Conservation (phyloP, 164 flowering plant species). For the Berberis thunbergii region DNA sequence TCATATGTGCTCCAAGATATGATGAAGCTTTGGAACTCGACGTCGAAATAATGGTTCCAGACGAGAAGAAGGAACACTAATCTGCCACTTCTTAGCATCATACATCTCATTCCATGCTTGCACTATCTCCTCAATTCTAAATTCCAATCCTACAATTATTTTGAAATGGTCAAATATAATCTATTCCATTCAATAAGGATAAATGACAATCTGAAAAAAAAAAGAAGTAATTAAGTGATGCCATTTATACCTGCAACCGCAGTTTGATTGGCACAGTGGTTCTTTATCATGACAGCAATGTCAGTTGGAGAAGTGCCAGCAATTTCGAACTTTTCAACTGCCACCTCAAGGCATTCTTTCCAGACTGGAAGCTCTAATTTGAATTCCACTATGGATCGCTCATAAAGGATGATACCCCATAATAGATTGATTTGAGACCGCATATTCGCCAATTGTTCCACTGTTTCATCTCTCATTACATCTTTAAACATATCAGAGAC, state of each 20-base stretch:
- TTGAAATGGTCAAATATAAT: not conserved
- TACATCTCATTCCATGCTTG: conserved; percentile 33
- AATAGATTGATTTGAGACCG: conserved; percentile 28
- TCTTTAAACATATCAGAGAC: conserved; percentile 33
- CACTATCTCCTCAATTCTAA: conserved; percentile 68
- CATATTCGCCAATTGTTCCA: conserved; percentile 48
- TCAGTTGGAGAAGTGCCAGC: conserved; percentile 89
- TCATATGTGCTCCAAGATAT: conserved; percentile 52
- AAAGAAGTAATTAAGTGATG: not conserved
- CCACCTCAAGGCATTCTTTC: conserved; percentile 70
- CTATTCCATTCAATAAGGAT: not conserved
- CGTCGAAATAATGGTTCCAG: conserved; percentile 70
- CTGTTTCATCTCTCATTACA: conserved; percentile 44
- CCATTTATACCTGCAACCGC: conserved; percentile 48
- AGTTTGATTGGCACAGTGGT: conserved; percentile 60
- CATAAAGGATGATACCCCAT: conserved; percentile 8
- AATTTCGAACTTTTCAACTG: conserved; percentile 70
- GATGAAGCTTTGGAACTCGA: conserved; percentile 48
- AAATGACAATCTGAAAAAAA: not conserved
- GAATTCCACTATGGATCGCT: conserved; percentile 77
- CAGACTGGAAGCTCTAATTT: conserved; percentile 66
- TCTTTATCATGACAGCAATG: conserved; percentile 75
- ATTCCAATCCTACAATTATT: conserved; percentile 47
- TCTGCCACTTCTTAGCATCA: conserved; percentile 70
- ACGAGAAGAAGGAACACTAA: conserved; percentile 57